Evolutionary conservation across 2,329 filamentous ascomycete genomes (phyloP).

Genomic region (Hirsutella rhossiliensis): DNA sequence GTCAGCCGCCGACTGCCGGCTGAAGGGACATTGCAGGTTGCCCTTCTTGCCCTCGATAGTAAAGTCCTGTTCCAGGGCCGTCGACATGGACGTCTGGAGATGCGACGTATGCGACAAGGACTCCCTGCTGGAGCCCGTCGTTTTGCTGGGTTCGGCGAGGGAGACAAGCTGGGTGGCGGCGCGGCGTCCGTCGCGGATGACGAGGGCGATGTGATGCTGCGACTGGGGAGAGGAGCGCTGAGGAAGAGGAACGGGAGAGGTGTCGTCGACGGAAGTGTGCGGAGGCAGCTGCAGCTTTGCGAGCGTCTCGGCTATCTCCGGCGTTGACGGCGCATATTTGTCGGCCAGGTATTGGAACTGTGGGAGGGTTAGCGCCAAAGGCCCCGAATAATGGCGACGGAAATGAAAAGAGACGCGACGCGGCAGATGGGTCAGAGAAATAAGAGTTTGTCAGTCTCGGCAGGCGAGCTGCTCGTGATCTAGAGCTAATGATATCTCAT

Average conservation of each 20-base stretch:
- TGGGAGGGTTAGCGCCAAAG: neutral
- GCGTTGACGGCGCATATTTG: constrained; percentile 53
- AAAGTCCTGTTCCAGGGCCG: constrained; percentile 75
- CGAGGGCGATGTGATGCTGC: constrained; percentile 45
- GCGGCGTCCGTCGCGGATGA: constrained; percentile 52
- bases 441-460: constrained; percentile 46
- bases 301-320: constrained; percentile 55
- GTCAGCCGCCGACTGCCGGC: constrained; percentile 26
- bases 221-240: constrained; percentile 27
- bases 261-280: constrained; percentile 34
- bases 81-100: constrained; percentile 45
- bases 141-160: constrained; percentile 37
- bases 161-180: constrained; percentile 41
- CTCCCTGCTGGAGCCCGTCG: constrained; percentile 35
- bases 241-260: constrained; percentile 41
- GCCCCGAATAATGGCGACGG: constrained; percentile 3
- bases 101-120: constrained; percentile 31
- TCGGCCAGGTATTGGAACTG: constrained; percentile 55
- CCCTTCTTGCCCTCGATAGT: constrained; percentile 76
- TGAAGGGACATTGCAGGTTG: constrained; percentile 72
- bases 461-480: constrained; percentile 56
- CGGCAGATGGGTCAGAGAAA: constrained; percentile 6
- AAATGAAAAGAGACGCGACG: constrained; percentile 5
- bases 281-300: constrained; percentile 54
- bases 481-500: constrained; percentile 60